Conservation (phyloP, 2,329 filamentous ascomycete species). For the Trichoderma afroharzianum region DNA sequence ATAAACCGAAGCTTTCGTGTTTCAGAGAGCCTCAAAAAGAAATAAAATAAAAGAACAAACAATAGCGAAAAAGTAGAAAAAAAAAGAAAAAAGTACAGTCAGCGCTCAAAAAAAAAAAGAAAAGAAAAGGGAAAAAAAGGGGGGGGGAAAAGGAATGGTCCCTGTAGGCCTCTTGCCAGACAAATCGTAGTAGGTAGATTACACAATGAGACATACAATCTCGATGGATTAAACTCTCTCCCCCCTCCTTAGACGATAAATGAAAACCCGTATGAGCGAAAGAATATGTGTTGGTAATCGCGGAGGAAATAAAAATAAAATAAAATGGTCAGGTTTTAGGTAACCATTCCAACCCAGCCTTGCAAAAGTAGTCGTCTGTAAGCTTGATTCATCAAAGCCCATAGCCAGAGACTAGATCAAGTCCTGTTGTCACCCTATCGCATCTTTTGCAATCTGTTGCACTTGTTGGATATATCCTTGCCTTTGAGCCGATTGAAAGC, state of each 20-base stretch:
- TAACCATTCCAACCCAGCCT: background rate
- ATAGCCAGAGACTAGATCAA: conserved; percentile 2
- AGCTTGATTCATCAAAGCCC: background rate
- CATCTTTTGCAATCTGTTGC: background rate
- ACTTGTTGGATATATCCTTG: background rate
- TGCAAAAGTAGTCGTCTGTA: background rate
- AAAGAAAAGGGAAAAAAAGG: no score
- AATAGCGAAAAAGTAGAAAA: background rate
- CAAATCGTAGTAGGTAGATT: conserved; percentile 1
- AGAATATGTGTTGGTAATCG: background rate
- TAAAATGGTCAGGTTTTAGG: background rate
- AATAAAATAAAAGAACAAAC: background rate
- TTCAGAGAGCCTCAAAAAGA: background rate
- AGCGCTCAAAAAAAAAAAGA: background rate
- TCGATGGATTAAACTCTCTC: background rate
- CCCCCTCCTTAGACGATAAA: background rate
- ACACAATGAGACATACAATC: conserved; percentile 3
- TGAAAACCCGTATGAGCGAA: background rate
- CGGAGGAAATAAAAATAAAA: background rate
- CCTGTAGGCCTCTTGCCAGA: background rate
- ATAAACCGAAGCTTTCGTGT: background rate
- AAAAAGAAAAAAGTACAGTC: background rate
- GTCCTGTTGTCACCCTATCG: conserved; percentile 4
- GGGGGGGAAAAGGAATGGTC: conserved; percentile 1
- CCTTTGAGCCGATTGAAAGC: no score